Conservation (phyloP, 208 protist genomes). For the Phytomonas francai region DNA sequence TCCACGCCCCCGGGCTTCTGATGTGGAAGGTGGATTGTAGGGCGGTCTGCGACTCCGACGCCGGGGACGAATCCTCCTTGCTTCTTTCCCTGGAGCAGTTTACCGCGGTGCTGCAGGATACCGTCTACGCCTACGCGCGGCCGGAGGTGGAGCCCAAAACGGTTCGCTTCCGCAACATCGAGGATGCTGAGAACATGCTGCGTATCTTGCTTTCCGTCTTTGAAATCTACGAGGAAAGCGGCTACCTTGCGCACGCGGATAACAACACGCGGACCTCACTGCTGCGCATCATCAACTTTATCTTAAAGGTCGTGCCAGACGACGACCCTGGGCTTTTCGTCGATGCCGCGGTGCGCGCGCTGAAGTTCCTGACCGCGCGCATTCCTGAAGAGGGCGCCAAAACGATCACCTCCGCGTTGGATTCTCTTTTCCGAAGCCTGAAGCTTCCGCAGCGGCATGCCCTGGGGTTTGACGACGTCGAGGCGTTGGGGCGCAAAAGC, state of each 20-base stretch:
- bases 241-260: slow-evolving; percentile 77
- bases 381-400: slow-evolving; percentile 74
- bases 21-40: slow-evolving; percentile 72
- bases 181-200: slow-evolving; percentile 81
- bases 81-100: slow-evolving; percentile 74
- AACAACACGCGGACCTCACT: slow-evolving; percentile 78
- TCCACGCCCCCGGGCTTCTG: slow-evolving; percentile 56
- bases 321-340: slow-evolving; percentile 85
- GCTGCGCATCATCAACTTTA: slow-evolving; percentile 63
- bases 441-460: slow-evolving; percentile 65
- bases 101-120: slow-evolving; percentile 63
- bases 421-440: slow-evolving; percentile 78
- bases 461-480: slow-evolving; percentile 82
- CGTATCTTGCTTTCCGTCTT: slow-evolving; percentile 76
- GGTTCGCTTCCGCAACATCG: slow-evolving; percentile 71
- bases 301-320: slow-evolving; percentile 84
- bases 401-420: slow-evolving; percentile 66
- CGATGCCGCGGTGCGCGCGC: slow-evolving; percentile 60
- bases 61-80: slow-evolving; percentile 22
- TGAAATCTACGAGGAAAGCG: slow-evolving; percentile 83
- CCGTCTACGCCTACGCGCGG: slow-evolving; percentile 71
- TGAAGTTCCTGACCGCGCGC: slow-evolving; percentile 63
- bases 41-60: slow-evolving; percentile 48
- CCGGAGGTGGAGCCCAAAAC: slow-evolving; percentile 58
- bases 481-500: slow-evolving; percentile 79